phyloP scores from a whole-genome alignment of 345 rosid species.

The Lepidium africanum region DNA sequence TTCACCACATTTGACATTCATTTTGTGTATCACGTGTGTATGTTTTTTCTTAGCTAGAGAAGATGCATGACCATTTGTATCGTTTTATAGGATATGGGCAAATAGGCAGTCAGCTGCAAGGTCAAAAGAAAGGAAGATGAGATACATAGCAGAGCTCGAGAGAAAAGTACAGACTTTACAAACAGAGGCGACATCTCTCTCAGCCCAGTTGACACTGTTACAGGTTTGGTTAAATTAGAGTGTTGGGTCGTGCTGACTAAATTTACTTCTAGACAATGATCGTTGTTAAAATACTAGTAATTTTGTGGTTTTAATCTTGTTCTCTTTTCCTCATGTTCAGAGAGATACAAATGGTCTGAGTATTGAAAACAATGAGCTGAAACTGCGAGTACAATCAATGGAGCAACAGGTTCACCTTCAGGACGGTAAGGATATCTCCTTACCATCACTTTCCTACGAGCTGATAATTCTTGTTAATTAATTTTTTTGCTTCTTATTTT shows the following conservation, averaged over 20 bases:
- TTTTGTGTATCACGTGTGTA: neutral
- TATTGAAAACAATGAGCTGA: constrained; percentile 81
- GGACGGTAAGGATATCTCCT: constrained; percentile 60
- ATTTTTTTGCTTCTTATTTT: neutral
- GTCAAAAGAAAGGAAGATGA: constrained; percentile 96
- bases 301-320: neutral
- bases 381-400: constrained; percentile 79
- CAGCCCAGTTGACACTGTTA: constrained; percentile 78
- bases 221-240: constrained; percentile 52
- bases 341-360: constrained; percentile 77
- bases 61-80: constrained; percentile 10
- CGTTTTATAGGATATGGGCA: constrained; percentile 75
- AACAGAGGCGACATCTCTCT: constrained; percentile 77
- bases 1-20: neutral
- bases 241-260: neutral
- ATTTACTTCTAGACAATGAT: neutral
- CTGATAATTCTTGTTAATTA: neutral
- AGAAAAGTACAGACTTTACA: constrained; percentile 82
- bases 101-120: constrained; percentile 96
- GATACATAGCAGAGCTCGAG: constrained; percentile 89
- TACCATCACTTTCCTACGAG: neutral
- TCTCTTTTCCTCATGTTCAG: constrained; percentile 26
- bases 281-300: neutral
- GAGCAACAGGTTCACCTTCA: constrained; percentile 91
- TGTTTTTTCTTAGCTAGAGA: neutral